Evolutionary conservation across 2,329 filamentous ascomycete species (phyloP), one percentile per base, ranked within the genome.

Genomic region (Elsinoe fawcettii): DNA sequence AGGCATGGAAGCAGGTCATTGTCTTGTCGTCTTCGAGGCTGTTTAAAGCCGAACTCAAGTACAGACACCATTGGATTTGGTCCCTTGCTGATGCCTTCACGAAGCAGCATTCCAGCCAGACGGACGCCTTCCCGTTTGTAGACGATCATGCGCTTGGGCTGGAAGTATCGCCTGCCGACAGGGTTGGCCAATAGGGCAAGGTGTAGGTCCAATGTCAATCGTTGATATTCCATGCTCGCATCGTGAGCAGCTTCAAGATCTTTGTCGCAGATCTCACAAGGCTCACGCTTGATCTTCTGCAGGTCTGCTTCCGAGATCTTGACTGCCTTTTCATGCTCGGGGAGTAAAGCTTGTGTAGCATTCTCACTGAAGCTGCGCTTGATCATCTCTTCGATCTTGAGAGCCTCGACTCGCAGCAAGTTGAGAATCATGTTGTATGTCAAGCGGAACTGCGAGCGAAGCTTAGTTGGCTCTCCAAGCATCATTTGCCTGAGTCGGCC

Each of bases 401-500:
- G 75, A 2, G 93, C 93, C 71, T 99, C 93, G 1, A 99, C 93
- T 34, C 93, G 86, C 51, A 99, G 78, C 30, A 99, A 77, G 67
- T 97, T 99, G 27, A 99, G 77, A 60, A 99, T 99, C 93, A 99
- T 99, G 73, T 97, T 99, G 77, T 99, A 99, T 0, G 95, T 99
- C 49, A 99, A 78, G 60, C 93, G 84, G 77, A 99, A 99, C 68
- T 99, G 93, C 5, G 92, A 97, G 47, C 90, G 84, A 51, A 99
- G 80, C 73, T 97, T 97, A 23, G 90, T 96, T 30, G 93, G 92
- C 66, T 96, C 88, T 55, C 93, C 93, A 3, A 97, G 80, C 62
- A 99, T 96, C 90, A 99, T 97, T 67, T 90, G 88, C 59, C 89
- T 83, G 56, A 99, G 75, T 57, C 92, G 85, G 32, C 80, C 82